These are phyloP conservation scores for Melocanna baccifera DNA, from an alignment of 176 grass and related monocot genomes.

Conservation along the genomic window DNA sequence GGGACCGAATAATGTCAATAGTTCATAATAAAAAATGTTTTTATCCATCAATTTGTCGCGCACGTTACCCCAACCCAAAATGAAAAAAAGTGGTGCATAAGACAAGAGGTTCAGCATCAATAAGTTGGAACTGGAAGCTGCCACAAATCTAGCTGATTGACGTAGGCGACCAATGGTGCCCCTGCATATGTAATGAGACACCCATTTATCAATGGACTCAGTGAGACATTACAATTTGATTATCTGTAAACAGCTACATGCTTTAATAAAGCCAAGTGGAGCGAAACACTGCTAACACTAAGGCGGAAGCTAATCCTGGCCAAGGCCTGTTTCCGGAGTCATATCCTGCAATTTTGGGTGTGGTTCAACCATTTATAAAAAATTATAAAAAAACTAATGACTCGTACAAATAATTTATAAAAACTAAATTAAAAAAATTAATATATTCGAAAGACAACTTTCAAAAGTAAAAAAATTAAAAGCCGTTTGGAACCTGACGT, in stretches of 20 bases:
- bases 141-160: conserved; percentile 22
- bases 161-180: background rate
- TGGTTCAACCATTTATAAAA: background rate
- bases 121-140: conserved; percentile 3
- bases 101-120: background rate
- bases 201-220: background rate
- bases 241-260: background rate
- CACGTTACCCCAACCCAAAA: background rate
- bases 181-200: background rate
- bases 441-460: too few species aligned
- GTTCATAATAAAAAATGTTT: too few species aligned
- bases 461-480: too few species aligned
- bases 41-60: background rate
- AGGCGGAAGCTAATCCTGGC: too few species aligned
- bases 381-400: too few species aligned
- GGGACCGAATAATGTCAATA: background rate
- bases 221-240: background rate
- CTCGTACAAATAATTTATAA: too few species aligned
- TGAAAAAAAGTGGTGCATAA: background rate
- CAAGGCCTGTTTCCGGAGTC: background rate
- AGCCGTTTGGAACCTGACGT: too few species aligned
- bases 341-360: too few species aligned
- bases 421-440: too few species aligned
- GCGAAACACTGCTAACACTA: background rate
- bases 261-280: background rate